Percentiles rank a stretch among this genome's conserved stretches.
phyloP scores from a whole-genome alignment of 2,329 filamentous ascomycete species.

The Cordyceps fumosorosea region DNA sequence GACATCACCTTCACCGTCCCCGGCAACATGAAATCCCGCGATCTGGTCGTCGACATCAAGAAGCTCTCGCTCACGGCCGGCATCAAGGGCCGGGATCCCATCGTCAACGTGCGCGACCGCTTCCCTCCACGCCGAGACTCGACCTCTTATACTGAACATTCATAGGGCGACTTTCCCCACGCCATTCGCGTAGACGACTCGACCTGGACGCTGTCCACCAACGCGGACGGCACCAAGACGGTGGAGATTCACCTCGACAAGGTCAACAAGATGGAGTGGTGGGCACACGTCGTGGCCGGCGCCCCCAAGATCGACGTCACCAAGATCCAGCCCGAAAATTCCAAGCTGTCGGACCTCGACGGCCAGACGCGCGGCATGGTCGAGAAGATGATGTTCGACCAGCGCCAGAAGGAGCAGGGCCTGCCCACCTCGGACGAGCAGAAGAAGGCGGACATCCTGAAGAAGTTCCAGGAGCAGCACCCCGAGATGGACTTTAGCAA shows the following conservation, averaged over 20 bases:
- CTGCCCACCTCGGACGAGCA: slow-evolving; percentile 88
- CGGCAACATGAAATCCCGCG: slow-evolving; percentile 74
- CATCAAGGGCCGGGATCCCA: slow-evolving; percentile 80
- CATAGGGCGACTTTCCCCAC: slow-evolving; percentile 80
- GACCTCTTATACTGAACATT: slow-evolving; percentile 8
- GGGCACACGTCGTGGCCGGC: slow-evolving; percentile 80
- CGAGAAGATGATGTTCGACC: slow-evolving; percentile 99
- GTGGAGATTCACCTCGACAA: slow-evolving; percentile 90
- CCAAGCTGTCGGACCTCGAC: slow-evolving; percentile 85
- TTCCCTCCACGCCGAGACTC: not conserved
- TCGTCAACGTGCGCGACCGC: slow-evolving; percentile 61
- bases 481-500: slow-evolving; percentile 68
- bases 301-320: slow-evolving; percentile 91
- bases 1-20: slow-evolving; percentile 74
- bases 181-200: slow-evolving; percentile 76
- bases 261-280: slow-evolving; percentile 96
- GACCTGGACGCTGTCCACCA: slow-evolving; percentile 83
- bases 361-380: slow-evolving; percentile 95
- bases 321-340: slow-evolving; percentile 91
- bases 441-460: slow-evolving; percentile 87
- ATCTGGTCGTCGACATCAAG: slow-evolving; percentile 77
- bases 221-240: slow-evolving; percentile 58
- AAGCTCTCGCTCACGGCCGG: slow-evolving; percentile 71
- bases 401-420: slow-evolving; percentile 91
- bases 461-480: slow-evolving; percentile 82